Conservation (phyloP, 208 protist genomes). For the Vickermania spadyakhi region DNA sequence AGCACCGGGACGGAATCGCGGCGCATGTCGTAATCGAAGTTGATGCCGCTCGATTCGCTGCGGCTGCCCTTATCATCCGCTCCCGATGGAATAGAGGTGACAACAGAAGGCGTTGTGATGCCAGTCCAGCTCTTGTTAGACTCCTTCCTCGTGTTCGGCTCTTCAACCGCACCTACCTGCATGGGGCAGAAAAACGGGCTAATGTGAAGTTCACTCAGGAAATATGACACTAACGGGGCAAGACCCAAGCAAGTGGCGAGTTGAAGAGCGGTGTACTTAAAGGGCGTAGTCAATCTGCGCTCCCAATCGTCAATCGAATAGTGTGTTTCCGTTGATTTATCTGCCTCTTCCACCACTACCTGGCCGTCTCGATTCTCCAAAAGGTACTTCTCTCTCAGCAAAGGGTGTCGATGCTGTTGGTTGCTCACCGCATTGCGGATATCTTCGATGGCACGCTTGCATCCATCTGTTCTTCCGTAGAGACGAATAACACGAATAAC, state of each 20-base stretch:
- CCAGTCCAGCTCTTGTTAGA: not conserved
- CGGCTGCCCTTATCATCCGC: not conserved
- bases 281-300: conserved; percentile 36
- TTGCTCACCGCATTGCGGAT: conserved; percentile 20
- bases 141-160: not conserved
- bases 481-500: conserved; percentile 31
- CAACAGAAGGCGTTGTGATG: not conserved
- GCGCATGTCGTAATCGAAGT: not conserved
- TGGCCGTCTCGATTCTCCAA: conserved; percentile 3
- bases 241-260: conserved; percentile 45
- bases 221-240: conserved; percentile 30
- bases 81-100: not conserved
- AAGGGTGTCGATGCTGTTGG: conserved; percentile 6
- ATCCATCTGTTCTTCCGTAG: conserved; percentile 28
- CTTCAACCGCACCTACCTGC: not conserved
- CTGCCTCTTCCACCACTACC: not conserved
- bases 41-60: not conserved
- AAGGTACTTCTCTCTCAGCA: not conserved
- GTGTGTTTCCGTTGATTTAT: not conserved
- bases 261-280: conserved; percentile 63
- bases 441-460: conserved; percentile 28
- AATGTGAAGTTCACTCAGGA: conserved; percentile 38
- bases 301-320: conserved; percentile 15
- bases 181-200: conserved; percentile 35
- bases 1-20: conserved; percentile 1